Evolutionary conservation across 73 alveolate species (phyloP).

Genomic region (Strombidium stylifer): DNA sequence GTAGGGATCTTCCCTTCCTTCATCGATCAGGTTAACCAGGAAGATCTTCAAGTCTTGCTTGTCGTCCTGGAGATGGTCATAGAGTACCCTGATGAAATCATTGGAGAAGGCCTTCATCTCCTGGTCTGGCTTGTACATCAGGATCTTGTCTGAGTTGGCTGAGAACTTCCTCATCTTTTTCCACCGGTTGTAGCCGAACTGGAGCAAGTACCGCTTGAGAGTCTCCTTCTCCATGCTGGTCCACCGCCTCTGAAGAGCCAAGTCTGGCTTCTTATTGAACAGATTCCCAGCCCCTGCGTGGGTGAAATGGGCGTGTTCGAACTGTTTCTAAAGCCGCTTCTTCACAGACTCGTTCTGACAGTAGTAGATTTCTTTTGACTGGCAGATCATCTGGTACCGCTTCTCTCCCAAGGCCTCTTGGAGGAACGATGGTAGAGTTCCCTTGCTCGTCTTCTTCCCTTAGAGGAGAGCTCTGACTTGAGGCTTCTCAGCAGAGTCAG

Average conservation of each 20-base stretch:
- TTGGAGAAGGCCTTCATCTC: slow-evolving; percentile 94
- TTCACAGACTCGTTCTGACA: too few relatives aligned
- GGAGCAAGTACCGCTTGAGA: slow-evolving; percentile 68
- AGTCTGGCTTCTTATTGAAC: slow-evolving; percentile 36
- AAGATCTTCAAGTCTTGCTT: slow-evolving; percentile 84
- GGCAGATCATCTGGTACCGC: too few relatives aligned
- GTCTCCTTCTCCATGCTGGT: slow-evolving; percentile 61
- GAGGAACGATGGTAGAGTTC: too few relatives aligned
- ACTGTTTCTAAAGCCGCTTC: background rate
- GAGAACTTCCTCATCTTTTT: slow-evolving; percentile 73
- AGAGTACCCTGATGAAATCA: slow-evolving; percentile 87
- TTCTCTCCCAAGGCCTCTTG: too few relatives aligned
- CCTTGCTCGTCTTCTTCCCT: too few relatives aligned
- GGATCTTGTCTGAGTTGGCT: slow-evolving; percentile 33
- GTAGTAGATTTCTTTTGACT: too few relatives aligned
- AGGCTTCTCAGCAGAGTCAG: too few relatives aligned
- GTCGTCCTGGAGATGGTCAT: slow-evolving; percentile 73
- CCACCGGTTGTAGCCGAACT: slow-evolving; percentile 95
- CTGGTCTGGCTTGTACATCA: slow-evolving; percentile 71
- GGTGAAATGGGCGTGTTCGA: background rate
- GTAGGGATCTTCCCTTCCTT: slow-evolving; percentile 88
- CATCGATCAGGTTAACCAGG: slow-evolving; percentile 91
- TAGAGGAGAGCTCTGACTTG: too few relatives aligned
- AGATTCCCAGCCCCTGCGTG: slow-evolving; percentile 7
- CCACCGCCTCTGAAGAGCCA: slow-evolving; percentile 11